These are phyloP conservation scores for Metarhizium album DNA, from an alignment of 2,329 filamentous ascomycete species.

Conservation along the genomic window DNA sequence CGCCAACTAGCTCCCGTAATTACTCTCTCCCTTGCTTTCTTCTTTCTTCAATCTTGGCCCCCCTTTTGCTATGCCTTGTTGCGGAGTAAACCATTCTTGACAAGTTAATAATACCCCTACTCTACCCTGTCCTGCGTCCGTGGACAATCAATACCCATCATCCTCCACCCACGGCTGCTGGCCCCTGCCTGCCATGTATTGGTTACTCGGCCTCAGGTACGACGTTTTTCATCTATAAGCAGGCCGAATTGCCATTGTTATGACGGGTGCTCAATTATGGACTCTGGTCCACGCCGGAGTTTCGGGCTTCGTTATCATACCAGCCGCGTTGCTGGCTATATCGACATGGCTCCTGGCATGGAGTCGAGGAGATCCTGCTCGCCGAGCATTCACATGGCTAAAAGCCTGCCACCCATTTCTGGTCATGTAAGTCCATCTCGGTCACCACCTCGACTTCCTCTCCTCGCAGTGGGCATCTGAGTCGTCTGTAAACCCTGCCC, in stretches of 20 bases:
- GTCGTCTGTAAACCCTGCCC: background rate
- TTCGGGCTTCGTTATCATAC: slow-evolving; percentile 6
- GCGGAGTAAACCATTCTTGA: background rate
- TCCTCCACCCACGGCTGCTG: background rate
- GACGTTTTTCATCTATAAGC: background rate
- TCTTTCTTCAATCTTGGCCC: background rate
- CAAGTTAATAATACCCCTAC: background rate
- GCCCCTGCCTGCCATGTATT: slow-evolving; percentile 1
- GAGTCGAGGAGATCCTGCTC: slow-evolving; percentile 4
- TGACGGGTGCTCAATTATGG: slow-evolving; percentile 4
- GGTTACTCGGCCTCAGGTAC: background rate
- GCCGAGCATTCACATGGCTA: slow-evolving; percentile 5
- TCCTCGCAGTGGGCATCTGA: background rate
- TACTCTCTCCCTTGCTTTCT: background rate
- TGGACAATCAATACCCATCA: background rate
- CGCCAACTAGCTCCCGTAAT: background rate
- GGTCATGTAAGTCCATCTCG: slow-evolving; percentile 4
- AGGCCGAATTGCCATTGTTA: background rate
- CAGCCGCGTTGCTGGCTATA: slow-evolving; percentile 3
- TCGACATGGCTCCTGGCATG: slow-evolving; percentile 4
- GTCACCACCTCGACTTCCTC: background rate
- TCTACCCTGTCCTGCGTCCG: background rate
- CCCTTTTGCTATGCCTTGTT: background rate
- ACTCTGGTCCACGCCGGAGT: slow-evolving; percentile 7
- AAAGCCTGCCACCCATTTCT: slow-evolving; percentile 5